A percentile compares a stretch with the other conserved stretches of the same genome.
These are phyloP conservation scores for Ceratocystiopsis sp. DNA, from an alignment of 2,329 filamentous ascomycete genomes.

Conservation along the genomic window DNA sequence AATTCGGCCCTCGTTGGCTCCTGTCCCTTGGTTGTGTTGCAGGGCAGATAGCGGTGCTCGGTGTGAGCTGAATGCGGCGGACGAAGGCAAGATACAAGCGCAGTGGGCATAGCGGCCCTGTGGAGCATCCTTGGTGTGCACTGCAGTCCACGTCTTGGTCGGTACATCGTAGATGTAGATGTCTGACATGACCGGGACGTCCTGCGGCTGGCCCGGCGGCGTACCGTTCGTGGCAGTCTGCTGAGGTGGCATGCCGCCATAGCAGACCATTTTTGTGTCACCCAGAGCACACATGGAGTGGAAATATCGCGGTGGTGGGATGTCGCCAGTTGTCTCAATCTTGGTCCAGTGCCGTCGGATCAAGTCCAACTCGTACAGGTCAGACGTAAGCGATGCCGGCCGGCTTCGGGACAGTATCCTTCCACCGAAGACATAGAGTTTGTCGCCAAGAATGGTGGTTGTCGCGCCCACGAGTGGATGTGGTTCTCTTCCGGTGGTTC, in stretches of 20 bases:
- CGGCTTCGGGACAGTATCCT: slow-evolving; percentile 70
- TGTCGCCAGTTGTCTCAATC: slow-evolving; percentile 64
- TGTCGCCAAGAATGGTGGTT: slow-evolving; percentile 87
- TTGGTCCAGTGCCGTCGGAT: slow-evolving; percentile 88
- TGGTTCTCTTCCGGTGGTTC: slow-evolving; percentile 83
- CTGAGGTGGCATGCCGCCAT: slow-evolving; percentile 90
- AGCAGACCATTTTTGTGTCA: slow-evolving; percentile 92
- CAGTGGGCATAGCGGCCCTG: slow-evolving; percentile 95
- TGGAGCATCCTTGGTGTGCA: slow-evolving; percentile 64
- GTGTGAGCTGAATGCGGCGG: slow-evolving; percentile 70
- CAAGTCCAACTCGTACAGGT: slow-evolving; percentile 85
- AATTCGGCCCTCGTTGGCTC: slow-evolving; percentile 74
- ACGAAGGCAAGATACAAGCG: slow-evolving; percentile 78
- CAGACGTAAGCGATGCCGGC: slow-evolving; percentile 65
- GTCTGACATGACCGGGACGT: slow-evolving; percentile 95
- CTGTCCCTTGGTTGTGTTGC: slow-evolving; percentile 70
- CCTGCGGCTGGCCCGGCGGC: slow-evolving; percentile 52
- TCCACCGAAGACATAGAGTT: slow-evolving; percentile 91
- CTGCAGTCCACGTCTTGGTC: slow-evolving; percentile 67
- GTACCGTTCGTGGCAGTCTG: slow-evolving; percentile 28
- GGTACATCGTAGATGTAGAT: slow-evolving; percentile 87
- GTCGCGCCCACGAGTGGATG: slow-evolving; percentile 86
- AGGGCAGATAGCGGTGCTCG: slow-evolving; percentile 73
- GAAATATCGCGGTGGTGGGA: slow-evolving; percentile 86
- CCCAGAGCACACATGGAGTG: slow-evolving; percentile 90